Percentiles rank a stretch among this genome's conserved stretches.
Evolutionary conservation across 805 yeast genomes (phyloP).

Genomic region (Candida chauliodis): DNA sequence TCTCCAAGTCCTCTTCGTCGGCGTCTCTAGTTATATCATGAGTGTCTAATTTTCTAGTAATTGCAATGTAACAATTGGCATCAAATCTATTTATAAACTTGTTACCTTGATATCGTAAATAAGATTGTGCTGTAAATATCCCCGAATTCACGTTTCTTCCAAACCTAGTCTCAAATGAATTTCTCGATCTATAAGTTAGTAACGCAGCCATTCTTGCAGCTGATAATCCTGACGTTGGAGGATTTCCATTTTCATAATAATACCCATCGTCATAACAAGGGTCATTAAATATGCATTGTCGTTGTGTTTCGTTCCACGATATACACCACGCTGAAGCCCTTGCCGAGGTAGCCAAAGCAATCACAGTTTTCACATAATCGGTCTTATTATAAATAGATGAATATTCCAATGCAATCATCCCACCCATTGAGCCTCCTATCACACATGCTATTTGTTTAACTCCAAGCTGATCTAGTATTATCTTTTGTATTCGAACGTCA

Average conservation of each 20-base stretch:
- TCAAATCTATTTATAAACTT: conserved; percentile 89
- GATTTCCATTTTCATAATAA: conserved; percentile 52
- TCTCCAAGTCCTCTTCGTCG: conserved; percentile 31
- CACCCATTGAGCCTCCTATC: conserved; percentile 99
- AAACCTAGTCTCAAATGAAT: conserved; percentile 85
- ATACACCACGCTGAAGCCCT: conserved; percentile 98
- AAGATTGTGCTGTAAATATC: conserved; percentile 88
- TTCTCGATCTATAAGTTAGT: conserved; percentile 86
- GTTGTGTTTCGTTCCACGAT: conserved; percentile 97
- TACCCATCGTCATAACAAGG: conserved; percentile 92
- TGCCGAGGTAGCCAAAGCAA: conserved; percentile 91
- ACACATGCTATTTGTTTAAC: conserved; percentile 79
- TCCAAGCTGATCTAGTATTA: conserved; percentile 74
- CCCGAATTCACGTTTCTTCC: conserved; percentile 58
- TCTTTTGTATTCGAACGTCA: conserved; percentile 75
- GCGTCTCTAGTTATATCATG: conserved; percentile 84
- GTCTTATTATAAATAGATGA: conserved; percentile 57
- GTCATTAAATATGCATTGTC: conserved; percentile 93
- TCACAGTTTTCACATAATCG: conserved; percentile 63
- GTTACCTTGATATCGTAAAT: conserved; percentile 88
- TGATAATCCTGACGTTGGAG: conserved; percentile 81
- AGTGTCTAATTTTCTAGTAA: conserved; percentile 89
- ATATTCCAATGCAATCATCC: conserved; percentile 92
- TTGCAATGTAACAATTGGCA: conserved; percentile 94
- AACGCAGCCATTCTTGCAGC: conserved; percentile 98